Evolutionary conservation across 371 early-diverging fungal species (phyloP).

Genomic region (Rhizopus sp.): DNA sequence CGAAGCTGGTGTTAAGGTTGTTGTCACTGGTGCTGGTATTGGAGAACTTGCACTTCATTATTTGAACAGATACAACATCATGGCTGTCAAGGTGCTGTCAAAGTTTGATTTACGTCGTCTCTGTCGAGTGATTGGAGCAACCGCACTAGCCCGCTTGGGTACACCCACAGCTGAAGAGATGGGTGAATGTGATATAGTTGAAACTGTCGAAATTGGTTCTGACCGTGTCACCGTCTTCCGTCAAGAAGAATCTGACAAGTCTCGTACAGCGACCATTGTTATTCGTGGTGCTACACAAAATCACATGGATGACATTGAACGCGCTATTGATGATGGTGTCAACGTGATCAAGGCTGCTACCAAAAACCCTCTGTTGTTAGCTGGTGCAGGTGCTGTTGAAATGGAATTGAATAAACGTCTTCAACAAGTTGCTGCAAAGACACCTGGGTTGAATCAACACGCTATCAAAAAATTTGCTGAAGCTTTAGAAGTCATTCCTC

Average conservation of each 20-base stretch:
- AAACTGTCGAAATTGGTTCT: constrained; percentile 95
- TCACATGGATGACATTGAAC: constrained; percentile 96
- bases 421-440: constrained; percentile 76
- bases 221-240: constrained; percentile 97
- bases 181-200: constrained; percentile 95
- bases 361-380: constrained; percentile 84
- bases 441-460: constrained; percentile 95
- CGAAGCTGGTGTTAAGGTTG: constrained; percentile 91
- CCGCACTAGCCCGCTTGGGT: constrained; percentile 90
- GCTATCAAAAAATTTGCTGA: constrained; percentile 97
- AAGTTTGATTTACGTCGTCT: constrained; percentile 97
- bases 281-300: constrained; percentile 98
- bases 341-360: constrained; percentile 95
- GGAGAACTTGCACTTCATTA: constrained; percentile 96
- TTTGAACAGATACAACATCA: constrained; percentile 87
- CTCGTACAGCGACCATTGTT: constrained; percentile 94
- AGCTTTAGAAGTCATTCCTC: constrained; percentile 93
- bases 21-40: constrained; percentile 87
- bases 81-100: constrained; percentile 90
- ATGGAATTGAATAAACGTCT: constrained; percentile 88
- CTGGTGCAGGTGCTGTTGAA: constrained; percentile 97
- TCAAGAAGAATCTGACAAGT: constrained; percentile 74
- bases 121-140: constrained; percentile 93
- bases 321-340: constrained; percentile 98
- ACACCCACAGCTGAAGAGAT: constrained; percentile 96